Conservation (phyloP, 1,139 yeast species). For the Diutina rugosa region DNA sequence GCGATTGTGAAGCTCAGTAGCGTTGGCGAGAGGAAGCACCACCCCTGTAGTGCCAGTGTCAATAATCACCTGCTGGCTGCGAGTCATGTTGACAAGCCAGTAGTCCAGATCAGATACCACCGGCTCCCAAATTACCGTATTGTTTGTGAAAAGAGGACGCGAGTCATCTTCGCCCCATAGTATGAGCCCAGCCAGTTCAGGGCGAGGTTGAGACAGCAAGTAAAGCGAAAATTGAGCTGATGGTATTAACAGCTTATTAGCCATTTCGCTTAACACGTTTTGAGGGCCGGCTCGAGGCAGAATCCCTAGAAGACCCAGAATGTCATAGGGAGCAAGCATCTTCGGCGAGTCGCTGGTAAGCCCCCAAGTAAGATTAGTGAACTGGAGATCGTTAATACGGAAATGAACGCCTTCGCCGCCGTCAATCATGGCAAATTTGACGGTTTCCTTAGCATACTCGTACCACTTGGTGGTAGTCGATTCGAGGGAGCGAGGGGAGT, state of each 20-base stretch:
- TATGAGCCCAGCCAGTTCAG: background rate
- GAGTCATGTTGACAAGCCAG: background rate
- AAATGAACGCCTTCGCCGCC: background rate
- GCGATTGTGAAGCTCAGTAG: slow-evolving; percentile 28
- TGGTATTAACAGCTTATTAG: background rate
- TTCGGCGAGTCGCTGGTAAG: background rate
- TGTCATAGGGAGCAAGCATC: background rate
- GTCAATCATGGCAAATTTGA: background rate
- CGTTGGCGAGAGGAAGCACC: slow-evolving; percentile 45
- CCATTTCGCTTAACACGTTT: background rate
- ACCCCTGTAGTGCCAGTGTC: slow-evolving; percentile 62
- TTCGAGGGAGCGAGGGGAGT: background rate
- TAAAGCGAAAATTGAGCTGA: background rate
- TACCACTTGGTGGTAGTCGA: background rate
- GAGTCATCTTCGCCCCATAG: background rate
- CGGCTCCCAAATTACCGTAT: background rate
- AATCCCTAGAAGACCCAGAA: background rate
- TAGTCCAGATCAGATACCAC: background rate
- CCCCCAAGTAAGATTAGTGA: background rate
- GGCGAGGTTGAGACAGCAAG: background rate
- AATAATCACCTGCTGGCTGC: slow-evolving; percentile 32
- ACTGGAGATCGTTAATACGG: background rate
- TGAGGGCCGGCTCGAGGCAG: background rate
- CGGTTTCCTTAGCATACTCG: background rate
- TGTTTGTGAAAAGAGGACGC: background rate